These are phyloP conservation scores for Claviceps purpurea DNA, from an alignment of 2,329 filamentous ascomycete genomes.

Conservation along the genomic window DNA sequence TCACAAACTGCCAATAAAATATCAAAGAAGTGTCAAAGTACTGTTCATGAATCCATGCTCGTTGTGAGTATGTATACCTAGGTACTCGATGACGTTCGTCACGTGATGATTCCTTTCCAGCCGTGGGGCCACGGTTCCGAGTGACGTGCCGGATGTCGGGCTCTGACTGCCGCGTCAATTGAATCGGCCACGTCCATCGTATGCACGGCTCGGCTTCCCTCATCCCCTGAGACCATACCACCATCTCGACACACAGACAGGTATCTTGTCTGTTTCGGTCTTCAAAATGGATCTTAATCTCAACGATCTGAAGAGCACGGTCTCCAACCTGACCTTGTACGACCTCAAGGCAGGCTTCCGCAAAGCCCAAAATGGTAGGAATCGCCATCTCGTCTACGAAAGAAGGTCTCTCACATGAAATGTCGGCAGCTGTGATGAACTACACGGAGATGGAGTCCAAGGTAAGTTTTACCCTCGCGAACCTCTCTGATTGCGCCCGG, in stretches of 20 bases:
- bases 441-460: conserved; percentile 85
- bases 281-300: conserved; percentile 75
- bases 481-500: background rate
- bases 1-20: no score
- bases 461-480: conserved; percentile 22
- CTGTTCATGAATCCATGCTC: no score
- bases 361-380: conserved; percentile 87
- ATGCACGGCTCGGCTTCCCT: background rate
- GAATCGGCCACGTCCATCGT: background rate
- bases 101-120: no score
- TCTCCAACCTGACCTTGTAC: conserved; percentile 86
- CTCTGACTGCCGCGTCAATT: background rate
- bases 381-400: conserved; percentile 2
- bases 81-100: no score
- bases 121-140: background rate
- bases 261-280: background rate
- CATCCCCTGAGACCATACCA: background rate
- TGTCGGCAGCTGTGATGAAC: conserved; percentile 77
- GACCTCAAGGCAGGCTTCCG: conserved; percentile 89
- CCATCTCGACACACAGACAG: background rate
- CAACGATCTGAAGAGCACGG: conserved; percentile 69
- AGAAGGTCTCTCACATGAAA: conserved; percentile 15
- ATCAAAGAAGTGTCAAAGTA: no score
- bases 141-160: background rate
- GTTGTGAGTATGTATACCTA: no score